Base-by-base conservation (phyloP, 805 yeast species). In the Ogataea polymorpha region DNA sequence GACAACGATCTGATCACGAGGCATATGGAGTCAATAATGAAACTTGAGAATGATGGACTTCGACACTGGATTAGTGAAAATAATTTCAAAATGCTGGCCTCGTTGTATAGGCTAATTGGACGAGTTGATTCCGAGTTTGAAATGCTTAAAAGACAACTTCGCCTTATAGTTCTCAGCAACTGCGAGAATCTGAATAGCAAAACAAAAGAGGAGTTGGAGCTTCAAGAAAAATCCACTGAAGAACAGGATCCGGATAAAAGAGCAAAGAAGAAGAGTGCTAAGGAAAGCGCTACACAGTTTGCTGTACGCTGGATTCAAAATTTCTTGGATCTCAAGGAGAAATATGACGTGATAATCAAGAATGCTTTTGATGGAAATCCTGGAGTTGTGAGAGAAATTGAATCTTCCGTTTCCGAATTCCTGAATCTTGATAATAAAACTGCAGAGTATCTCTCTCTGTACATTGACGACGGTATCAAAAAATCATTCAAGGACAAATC, bases 251-350 rank as follows among this genome's bases (percentile, higher is more conserved):
- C 27, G 23, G 46, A 30, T 15, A 41, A 37, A 51, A 52, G 34
- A 49, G 49, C 39, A 37, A 47, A 41, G 39, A 50, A 46, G 32
- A 50, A 45, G 37, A 45, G 49, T 16, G 27, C 41, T 37, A 51
- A 67, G 49, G 65, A 72, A 54, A 50, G 55, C 35, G 63, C 72
- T 43, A 61, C 80, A 7, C 64, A 68, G 37, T 75, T 73, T 50
- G 93, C 95, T 0, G 69, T 77, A 3, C 68, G 70, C 39, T 89
- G 95, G 91, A 73, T 86, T 8, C 75, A 75, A 32, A 67, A 73
- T 21, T 70, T 86, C 3, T 57, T 86, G 9, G 60, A 56, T 9
- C 63, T 78, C 42, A 80, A 75, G 49, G 65, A 63, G 5, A 77
- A 76, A 43, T 77, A 77, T 51, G 74, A 72, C 26, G 23, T 33